Conservation (phyloP, 2,329 filamentous ascomycete genomes). For the Phialophora macrospora region DNA sequence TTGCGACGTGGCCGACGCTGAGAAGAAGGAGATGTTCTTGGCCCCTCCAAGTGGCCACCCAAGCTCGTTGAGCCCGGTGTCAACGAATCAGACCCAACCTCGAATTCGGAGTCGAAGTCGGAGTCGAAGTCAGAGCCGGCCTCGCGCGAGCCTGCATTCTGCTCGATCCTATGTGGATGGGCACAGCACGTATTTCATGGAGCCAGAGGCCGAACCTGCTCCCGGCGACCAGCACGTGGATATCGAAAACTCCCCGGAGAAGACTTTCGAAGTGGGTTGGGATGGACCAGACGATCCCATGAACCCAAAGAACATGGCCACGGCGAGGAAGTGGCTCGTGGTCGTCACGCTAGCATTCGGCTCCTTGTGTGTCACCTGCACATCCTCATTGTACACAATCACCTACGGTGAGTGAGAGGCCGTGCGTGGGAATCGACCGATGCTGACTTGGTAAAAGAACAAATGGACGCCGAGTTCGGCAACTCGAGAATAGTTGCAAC, state of each 20-base stretch:
- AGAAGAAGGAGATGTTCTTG: conserved; percentile 24
- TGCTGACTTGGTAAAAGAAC: conserved; percentile 43
- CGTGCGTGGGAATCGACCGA: neutral
- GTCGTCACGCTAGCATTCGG: conserved; percentile 74
- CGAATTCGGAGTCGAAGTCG: conserved; percentile 15
- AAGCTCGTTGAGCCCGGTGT: conserved; percentile 27
- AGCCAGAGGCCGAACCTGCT: conserved; percentile 17
- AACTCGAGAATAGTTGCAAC: conserved; percentile 74
- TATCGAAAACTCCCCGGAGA: conserved; percentile 23
- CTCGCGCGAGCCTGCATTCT: conserved; percentile 23
- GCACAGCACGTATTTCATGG: conserved; percentile 34
- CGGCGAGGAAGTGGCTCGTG: conserved; percentile 76
- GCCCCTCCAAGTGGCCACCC: conserved; percentile 8
- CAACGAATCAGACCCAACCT: conserved; percentile 17
- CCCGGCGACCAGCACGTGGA: conserved; percentile 17
- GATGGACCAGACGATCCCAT: conserved; percentile 74
- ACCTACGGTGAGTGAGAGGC: conserved; percentile 62
- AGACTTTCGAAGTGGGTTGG: conserved; percentile 67
- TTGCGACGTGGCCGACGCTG: neutral
- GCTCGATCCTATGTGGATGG: conserved; percentile 39
- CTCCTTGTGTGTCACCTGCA: conserved; percentile 84
- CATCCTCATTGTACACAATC: conserved; percentile 85
- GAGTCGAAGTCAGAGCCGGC: conserved; percentile 2
- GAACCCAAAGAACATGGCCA: conserved; percentile 72
- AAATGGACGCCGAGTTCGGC: conserved; percentile 76